Evolutionary conservation across 352 stramenopile genomes (phyloP), one percentile per base, ranked within the genome.

Genomic region (Phytopythium kandeliae): DNA sequence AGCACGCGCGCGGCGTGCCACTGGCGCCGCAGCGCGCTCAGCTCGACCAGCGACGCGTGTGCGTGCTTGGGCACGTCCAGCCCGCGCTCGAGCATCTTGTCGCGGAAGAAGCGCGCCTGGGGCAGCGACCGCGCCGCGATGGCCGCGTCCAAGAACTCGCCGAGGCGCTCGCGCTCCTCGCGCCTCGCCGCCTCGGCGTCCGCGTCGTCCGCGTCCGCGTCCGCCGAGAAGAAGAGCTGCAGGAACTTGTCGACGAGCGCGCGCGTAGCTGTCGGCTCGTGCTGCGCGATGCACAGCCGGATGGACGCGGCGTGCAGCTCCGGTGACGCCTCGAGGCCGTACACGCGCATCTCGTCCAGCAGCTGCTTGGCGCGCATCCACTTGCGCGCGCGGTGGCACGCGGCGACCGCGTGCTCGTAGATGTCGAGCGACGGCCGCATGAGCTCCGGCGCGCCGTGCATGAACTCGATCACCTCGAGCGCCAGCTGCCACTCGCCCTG

Each of bases 331-430:
- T 82, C 71, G 24, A 90, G 55, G 16, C 58, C 42, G 46, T 87
- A 74, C 19, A 58, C 65, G 5, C 54, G 50, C 67, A 88, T 81
- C 44, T 85, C 77, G 36, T 87, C 79, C 11, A 88, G 55, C 37
- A 90, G 61, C 47, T 84, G 70, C 55, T 86, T 88, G 26, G 64
- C 67, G 57, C 69, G 73, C 61, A 86, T 86, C 79, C 79, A 90
- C 53, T 87, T 85, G 37, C 67, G 57, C 1, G 56, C 77, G 40
- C 45, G 53, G 49, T 72, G 60, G 55, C 77, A 86, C 25, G 79
- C 71, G 2, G 42, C 46, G 44, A 90, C 65, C n/a, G 72, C 79
- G 57, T 90, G 78, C 55, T 90, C 79, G 46, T 88, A 90, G 25
- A 90, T 80, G 47, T 71, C 63, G 25, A 68, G 45, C 31, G 74